phyloP scores from a whole-genome alignment of 768 basidiomycete genomes.

The Tylopilus subfusipes region DNA sequence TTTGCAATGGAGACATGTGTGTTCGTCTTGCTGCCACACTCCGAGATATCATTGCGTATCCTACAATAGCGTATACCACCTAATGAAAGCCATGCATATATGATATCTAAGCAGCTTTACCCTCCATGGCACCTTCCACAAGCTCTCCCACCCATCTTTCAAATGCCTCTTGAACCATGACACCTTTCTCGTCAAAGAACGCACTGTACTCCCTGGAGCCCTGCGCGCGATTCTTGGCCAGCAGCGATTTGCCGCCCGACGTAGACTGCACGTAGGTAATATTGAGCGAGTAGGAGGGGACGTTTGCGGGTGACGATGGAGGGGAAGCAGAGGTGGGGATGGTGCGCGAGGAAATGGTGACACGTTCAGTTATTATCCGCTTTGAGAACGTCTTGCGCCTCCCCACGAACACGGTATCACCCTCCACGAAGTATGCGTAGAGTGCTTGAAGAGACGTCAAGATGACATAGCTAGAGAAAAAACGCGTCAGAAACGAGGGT shows the following conservation, averaged over 20 bases:
- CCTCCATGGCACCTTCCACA: constrained; percentile 72
- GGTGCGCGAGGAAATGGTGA: constrained; percentile 73
- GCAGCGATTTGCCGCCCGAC: constrained; percentile 80
- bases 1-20: background rate
- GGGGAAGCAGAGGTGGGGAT: constrained; percentile 37
- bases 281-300: constrained; percentile 66
- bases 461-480: constrained; percentile 58
- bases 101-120: constrained; percentile 44
- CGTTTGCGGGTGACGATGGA: constrained; percentile 34
- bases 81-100: background rate
- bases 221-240: constrained; percentile 63
- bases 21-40: background rate
- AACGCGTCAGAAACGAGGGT: constrained; percentile 1
- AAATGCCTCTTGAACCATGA: constrained; percentile 71
- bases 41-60: constrained; percentile 28
- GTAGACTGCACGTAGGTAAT: constrained; percentile 75
- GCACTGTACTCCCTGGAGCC: constrained; percentile 57
- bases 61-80: constrained; percentile 26
- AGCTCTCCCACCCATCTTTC: constrained; percentile 75
- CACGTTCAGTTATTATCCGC: constrained; percentile 88
- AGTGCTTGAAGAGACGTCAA: constrained; percentile 70
- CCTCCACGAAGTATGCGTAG: constrained; percentile 85
- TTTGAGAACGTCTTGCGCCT: constrained; percentile 89
- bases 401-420: constrained; percentile 81
- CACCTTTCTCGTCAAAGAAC: constrained; percentile 81